phyloP scores from a whole-genome alignment of 1,284 basidiomycete genomes.

The Phellinidium pouzarii region DNA sequence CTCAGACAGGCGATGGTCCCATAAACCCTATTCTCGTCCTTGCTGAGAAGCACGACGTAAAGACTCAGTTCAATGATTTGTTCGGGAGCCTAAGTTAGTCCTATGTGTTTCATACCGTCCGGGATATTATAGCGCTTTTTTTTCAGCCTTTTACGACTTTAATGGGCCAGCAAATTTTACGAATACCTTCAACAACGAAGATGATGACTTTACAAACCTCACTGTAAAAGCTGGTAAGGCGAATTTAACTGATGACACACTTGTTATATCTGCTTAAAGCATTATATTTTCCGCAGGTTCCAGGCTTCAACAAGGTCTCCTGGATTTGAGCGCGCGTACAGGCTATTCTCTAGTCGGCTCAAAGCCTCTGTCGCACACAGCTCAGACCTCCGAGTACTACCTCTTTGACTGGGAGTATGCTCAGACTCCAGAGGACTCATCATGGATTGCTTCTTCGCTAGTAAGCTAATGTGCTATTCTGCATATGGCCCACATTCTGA shows the following conservation, averaged over 20 bases:
- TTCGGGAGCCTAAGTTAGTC: slow-evolving; percentile 44
- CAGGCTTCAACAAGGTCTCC: slow-evolving; percentile 34
- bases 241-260: not conserved
- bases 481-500: not conserved
- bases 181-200: slow-evolving; percentile 35
- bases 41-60: slow-evolving; percentile 49
- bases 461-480: slow-evolving; percentile 30
- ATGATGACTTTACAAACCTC: slow-evolving; percentile 36
- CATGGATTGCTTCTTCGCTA: slow-evolving; percentile 56
- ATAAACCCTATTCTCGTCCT: slow-evolving; percentile 58
- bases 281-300: slow-evolving; percentile 29
- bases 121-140: not conserved
- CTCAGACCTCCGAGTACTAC: slow-evolving; percentile 47
- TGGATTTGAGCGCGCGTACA: slow-evolving; percentile 43
- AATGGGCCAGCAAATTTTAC: slow-evolving; percentile 42
- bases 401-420: slow-evolving; percentile 49
- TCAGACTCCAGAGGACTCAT: slow-evolving; percentile 54
- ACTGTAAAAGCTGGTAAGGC: slow-evolving; percentile 37
- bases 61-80: slow-evolving; percentile 40
- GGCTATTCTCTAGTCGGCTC: slow-evolving; percentile 44
- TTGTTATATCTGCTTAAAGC: slow-evolving; percentile 1
- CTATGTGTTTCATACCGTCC: not conserved
- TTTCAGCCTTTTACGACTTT: slow-evolving; percentile 44
- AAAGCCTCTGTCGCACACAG: slow-evolving; percentile 36
- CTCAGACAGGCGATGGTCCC: slow-evolving; percentile 42